phyloP scores from a whole-genome alignment of 345 rosid genomes.

The Theobroma cacao region DNA sequence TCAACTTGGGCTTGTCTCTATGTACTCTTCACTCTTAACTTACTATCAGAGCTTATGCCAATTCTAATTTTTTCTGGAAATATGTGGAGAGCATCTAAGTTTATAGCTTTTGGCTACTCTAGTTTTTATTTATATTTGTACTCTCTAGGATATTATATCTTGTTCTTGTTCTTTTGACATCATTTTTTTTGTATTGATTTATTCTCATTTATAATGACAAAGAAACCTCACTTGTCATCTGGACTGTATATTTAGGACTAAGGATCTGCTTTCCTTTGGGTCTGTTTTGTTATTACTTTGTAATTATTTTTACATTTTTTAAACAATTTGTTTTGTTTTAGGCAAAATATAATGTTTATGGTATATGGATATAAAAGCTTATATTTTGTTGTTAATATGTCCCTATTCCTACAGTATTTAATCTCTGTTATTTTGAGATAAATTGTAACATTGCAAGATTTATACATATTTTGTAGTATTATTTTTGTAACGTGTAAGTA shows the following conservation, averaged over 20 bases:
- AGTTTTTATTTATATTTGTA: not conserved
- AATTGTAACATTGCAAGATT: not conserved
- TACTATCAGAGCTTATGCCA: not conserved
- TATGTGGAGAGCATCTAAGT: not conserved
- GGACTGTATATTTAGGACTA: not conserved
- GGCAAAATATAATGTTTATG: not conserved
- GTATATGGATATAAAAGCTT: not conserved
- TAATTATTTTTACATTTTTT: not conserved
- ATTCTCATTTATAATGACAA: not conserved
- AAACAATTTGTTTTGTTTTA: not conserved
- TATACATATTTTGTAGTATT: not conserved
- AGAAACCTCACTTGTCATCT: not conserved
- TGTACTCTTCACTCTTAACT: not conserved
- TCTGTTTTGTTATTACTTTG: not conserved
- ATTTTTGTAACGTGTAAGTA: not conserved
- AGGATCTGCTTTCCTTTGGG: not conserved
- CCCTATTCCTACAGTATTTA: not conserved
- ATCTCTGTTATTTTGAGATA: not conserved
- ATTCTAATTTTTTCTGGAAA: not conserved
- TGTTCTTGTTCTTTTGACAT: not conserved
- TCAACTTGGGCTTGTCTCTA: not conserved
- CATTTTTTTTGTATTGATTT: not conserved
- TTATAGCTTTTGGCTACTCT: not conserved
- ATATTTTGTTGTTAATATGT: not conserved
- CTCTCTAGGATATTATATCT: not conserved